Percentiles rank a stretch among this genome's conserved stretches.
Conservation (phyloP, 441 rosid genomes). For the Capsella rubella region DNA sequence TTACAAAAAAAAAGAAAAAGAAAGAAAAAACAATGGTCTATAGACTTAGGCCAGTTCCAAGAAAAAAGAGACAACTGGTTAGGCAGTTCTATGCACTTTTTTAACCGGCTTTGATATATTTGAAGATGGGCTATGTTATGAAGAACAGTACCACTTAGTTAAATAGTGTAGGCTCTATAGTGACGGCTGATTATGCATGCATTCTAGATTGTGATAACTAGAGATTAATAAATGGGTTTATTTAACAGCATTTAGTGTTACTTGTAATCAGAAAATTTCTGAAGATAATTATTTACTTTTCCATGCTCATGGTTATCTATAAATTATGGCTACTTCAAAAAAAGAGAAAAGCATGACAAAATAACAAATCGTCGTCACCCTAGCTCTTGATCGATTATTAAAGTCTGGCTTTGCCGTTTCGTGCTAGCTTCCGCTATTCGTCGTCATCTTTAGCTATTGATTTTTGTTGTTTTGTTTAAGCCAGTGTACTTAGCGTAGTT, state of each 20-base stretch:
- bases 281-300: too few relatives aligned
- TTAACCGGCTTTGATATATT: not conserved
- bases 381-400: too few relatives aligned
- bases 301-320: too few relatives aligned
- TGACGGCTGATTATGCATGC: not conserved
- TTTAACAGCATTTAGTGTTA: constrained; percentile 4
- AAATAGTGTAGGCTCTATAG: not conserved
- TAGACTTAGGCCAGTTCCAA: not conserved
- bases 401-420: not conserved
- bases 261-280: not conserved
- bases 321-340: too few relatives aligned
- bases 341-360: too few relatives aligned
- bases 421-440: not conserved
- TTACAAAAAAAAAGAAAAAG: too few relatives aligned
- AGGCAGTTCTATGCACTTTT: constrained; percentile 10
- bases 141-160: constrained; percentile 4
- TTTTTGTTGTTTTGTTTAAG: not conserved
- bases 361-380: too few relatives aligned
- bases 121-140: constrained; percentile 1
- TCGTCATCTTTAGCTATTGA: not conserved
- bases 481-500: not conserved
- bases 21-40: too few relatives aligned
- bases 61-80: not conserved
- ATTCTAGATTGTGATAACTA: not conserved
- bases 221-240: not conserved